Evolutionary conservation across 2,329 filamentous ascomycete genomes (phyloP), one percentile per base, ranked within the genome.

Genomic region (Fusarium piperis): DNA sequence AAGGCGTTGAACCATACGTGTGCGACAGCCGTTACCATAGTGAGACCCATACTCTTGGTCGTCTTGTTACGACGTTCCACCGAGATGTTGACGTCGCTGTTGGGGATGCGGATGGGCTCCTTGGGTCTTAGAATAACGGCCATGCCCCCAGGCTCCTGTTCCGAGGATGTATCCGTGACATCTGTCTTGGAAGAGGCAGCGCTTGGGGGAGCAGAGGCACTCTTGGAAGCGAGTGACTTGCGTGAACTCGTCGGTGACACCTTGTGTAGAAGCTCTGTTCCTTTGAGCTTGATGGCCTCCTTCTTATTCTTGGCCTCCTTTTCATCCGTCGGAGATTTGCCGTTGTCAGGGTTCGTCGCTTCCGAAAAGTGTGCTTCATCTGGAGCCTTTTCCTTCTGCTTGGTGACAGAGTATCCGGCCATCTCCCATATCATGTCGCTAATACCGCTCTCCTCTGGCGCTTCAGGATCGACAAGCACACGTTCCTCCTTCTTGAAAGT

Each of bases 1-100:
- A 91, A 98, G 2, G 91, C 86, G 78, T 99, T 99, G 85, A 98
- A 97, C 96, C 96, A 99, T 16, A 97, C 93, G 77, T 98, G 95
- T 0, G 95, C 95, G 11, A 98, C 91, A 0, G 95, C 91, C 0
- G 95, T 97, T 4, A 98, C 94, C 91, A 98, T 94, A 0, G 94
- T 94, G 73, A 94, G 89, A 1, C 94, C 92, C 81, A 96, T 92
- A 11, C 89, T 89, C 76, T 93, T 93, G 6, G 89, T 88, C 2
- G 93, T 90, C 76, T 92, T 93, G 81, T 94, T 97, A 36, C 95
- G 90, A 9, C 94, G 89, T 82, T 98, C 95, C 26, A 98, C 90
- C 56, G 94, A 91, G 72, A 98, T 93, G 79, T 97, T 97, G 74
- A 98, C 87, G 78, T 98, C 96, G 79, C 92, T 94, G 52, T 91